Base-by-base conservation (phyloP, 306 rosid genomes). In the Hippophae tibetana region DNA sequence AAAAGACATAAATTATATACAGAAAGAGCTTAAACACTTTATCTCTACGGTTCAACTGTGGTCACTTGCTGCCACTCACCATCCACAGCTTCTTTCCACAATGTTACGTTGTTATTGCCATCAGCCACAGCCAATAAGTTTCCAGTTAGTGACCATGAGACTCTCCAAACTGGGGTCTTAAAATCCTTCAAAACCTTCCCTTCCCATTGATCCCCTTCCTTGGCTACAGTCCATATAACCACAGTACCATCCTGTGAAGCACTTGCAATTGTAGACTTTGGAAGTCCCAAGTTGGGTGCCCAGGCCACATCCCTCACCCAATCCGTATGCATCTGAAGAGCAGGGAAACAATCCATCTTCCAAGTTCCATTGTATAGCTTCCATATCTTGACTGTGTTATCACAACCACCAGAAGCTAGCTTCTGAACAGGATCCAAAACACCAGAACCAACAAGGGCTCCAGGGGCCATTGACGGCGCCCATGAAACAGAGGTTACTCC, bases 251-350 rank as follows among this genome's bases (percentile, higher is more conserved):
- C 95, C 79, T 90, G 83, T 0, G 97, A 90, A 31, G 86, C 90
- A 42, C 95, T 90, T 8, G 94, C 94, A 57, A 90, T 90, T 2
- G 90, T 84, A 26, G 97, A 90, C 57, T 85, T 90, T 0, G 95
- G 89, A 43, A 90, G 95, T 13, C 97, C 97, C 79, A 90, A 69
- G 78, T 87, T 90, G 45, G 97, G 97, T 3, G 97, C 94, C 97
- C 97, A 90, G 9, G 97, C 90, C 51, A 90, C 96, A 68, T 83
- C 94, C 58, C 90, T 74, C 59, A 87, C 96, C 90, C 90, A 82
- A 79, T 90, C 95, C 0, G 81, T 52, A 63, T 90, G 97, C 95
- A 77, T 90, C 43, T 79, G 81, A 77, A 87, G 89, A 46, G 95
- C 90, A 25, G 89, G 89, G 68, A 83, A 81, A 78, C 90, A 82